Conservation (phyloP, 1,284 basidiomycete genomes). For the Cutaneotrichosporon sp. region DNA sequence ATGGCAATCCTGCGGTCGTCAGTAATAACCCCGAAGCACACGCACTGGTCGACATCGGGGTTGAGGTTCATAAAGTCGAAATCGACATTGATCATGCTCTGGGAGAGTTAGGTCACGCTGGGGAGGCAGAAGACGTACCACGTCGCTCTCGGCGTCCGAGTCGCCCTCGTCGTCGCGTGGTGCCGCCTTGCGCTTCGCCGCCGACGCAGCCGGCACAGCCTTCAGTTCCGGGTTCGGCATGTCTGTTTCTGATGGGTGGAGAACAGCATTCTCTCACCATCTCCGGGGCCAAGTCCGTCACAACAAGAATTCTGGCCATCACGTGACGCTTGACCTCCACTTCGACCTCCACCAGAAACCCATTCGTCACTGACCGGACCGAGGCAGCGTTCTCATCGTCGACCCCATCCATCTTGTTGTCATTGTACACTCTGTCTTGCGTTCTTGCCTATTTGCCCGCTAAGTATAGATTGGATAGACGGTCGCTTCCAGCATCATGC, state of each 20-base stretch:
- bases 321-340: too few relatives aligned
- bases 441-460: not conserved
- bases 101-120: not conserved
- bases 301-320: too few relatives aligned
- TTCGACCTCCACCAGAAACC: too few relatives aligned
- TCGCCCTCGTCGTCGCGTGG: conserved; percentile 41
- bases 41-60: conserved; percentile 66
- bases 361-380: not conserved
- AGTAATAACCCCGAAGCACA: not conserved
- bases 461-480: not conserved
- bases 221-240: conserved; percentile 22
- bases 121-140: conserved; percentile 23
- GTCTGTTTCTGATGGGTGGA: not conserved
- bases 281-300: too few relatives aligned
- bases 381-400: conserved; percentile 27
- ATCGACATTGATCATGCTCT: conserved; percentile 71
- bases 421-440: conserved; percentile 1
- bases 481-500: conserved; percentile 17
- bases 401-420: conserved; percentile 41
- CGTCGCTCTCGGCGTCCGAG: conserved; percentile 38
- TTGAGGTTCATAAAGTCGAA: conserved; percentile 90
- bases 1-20: conserved; percentile 57
- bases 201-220: conserved; percentile 13
- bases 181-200: conserved; percentile 35
- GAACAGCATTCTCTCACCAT: too few relatives aligned